Evolutionary conservation across 305 asterid genomes (phyloP).

Genomic region (Solanum chacoense): DNA sequence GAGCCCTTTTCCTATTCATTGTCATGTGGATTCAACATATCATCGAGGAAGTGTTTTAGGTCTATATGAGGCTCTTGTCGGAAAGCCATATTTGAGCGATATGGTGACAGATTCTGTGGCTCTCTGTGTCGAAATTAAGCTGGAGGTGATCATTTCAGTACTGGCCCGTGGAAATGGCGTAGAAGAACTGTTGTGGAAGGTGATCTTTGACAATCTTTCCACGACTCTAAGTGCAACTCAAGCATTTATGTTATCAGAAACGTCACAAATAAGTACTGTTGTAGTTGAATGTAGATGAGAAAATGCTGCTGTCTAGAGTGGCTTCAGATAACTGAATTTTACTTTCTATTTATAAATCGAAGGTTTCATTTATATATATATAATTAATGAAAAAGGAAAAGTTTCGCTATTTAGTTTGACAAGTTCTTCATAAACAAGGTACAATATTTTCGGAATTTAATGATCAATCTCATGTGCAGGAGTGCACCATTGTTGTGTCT

Average conservation of each 20-base stretch:
- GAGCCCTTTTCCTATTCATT: background rate
- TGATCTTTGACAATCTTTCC: background rate
- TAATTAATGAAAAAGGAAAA: background rate
- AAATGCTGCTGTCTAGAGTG: background rate
- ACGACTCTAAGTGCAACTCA: background rate
- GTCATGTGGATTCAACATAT: background rate
- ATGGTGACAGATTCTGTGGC: constrained; percentile 2
- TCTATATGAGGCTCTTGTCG: background rate
- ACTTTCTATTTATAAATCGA: background rate
- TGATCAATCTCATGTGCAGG: background rate
- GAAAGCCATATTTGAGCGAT: background rate
- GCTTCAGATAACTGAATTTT: background rate
- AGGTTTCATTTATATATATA: background rate
- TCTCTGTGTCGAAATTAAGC: background rate
- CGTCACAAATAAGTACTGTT: background rate
- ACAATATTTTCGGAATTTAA: background rate
- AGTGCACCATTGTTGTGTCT: background rate
- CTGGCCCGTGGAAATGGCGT: background rate
- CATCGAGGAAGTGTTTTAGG: background rate
- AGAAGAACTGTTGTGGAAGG: background rate
- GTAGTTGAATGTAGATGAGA: background rate
- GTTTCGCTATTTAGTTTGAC: background rate
- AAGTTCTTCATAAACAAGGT: background rate
- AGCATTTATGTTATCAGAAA: background rate
- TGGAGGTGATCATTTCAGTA: background rate